phyloP scores from a whole-genome alignment of 2,329 filamentous ascomycete species.

The Penicillium sp. region DNA sequence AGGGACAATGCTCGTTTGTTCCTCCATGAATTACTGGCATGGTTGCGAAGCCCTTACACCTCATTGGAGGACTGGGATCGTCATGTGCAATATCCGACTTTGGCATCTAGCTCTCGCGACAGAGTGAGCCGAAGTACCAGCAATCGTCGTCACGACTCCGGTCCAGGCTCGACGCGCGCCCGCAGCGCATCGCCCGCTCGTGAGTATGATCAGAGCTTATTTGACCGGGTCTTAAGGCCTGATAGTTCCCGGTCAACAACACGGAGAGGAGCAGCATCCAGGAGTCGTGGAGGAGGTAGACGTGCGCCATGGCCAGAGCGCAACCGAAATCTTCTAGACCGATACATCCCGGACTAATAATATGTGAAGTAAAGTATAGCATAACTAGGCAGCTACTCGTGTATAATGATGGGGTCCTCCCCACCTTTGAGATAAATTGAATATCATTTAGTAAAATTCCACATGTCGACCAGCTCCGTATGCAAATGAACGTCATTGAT shows the following conservation, averaged over 20 bases:
- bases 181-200: conserved; percentile 27
- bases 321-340: conserved; percentile 31
- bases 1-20: conserved; percentile 72
- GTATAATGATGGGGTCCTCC: not conserved
- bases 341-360: conserved; percentile 37
- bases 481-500: conserved; percentile 1
- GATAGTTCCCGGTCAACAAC: not conserved
- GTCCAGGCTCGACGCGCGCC: not conserved
- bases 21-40: conserved; percentile 80
- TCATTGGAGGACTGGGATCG: conserved; percentile 77
- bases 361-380: not conserved
- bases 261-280: not conserved
- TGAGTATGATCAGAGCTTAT: conserved; percentile 17
- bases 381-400: not conserved
- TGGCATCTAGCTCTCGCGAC: not conserved
- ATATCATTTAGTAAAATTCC: not conserved
- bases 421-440: not conserved
- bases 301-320: conserved; percentile 2
- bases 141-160: conserved; percentile 9
- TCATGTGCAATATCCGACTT: conserved; percentile 68
- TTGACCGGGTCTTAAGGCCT: conserved; percentile 31
- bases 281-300: not conserved
- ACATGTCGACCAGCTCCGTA: not conserved
- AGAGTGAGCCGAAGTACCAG: conserved; percentile 3
- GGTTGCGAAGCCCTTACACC: conserved; percentile 76